Base-by-base conservation (phyloP, 1,284 basidiomycete species). In the Rhodotorula sp. region DNA sequence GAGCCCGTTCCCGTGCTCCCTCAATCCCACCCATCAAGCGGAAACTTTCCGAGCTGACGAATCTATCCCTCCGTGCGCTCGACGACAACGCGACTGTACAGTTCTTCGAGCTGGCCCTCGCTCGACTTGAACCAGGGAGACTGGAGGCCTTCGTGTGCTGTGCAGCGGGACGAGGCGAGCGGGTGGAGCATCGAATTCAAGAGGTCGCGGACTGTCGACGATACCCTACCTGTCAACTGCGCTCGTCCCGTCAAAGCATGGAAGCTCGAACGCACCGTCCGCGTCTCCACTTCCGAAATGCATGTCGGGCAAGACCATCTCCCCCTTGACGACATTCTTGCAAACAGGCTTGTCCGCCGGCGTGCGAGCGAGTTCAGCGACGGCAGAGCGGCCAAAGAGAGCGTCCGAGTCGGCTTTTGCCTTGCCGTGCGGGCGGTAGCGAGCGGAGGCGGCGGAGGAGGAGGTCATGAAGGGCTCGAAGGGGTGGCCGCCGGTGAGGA, bases 401-500 rank as follows among this genome's bases (percentile, higher is more conserved):
- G 48, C 44, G 44, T 11, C 22, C 30, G 46, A 16, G 15, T 40
- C 59, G 24, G 50, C 50, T 26, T 24, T 50, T 7, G 34, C 31
- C 15, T 44, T 44, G 16, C 22, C 50, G 16, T 24, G 22, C 26
- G 46, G 4, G 46, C 44, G 28, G n/a, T 15, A 26, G 37, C 28
- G 11, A 5, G 22, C 15, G 22, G 31, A 44, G 40, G 50, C 16
- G 24, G n/a, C 4, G 26, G 46, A 26, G 52, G 30, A 20, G 13
- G 31, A 55, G 44, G 28, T n/a, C 7, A 31, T 16, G 28, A 37
- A 61, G 34, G 62, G 62, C 52, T 68, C 67, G 59, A 68, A 68
- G 4, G 67, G 67, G 59, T 68, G 62, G n/a, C 31, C 26, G 59
- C 67, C 67, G 26, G 62, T 61, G 13, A 92, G 82, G 88, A 92